phyloP scores from a whole-genome alignment of 2,329 filamentous ascomycete species.

The Botryosphaeria dothidea region DNA sequence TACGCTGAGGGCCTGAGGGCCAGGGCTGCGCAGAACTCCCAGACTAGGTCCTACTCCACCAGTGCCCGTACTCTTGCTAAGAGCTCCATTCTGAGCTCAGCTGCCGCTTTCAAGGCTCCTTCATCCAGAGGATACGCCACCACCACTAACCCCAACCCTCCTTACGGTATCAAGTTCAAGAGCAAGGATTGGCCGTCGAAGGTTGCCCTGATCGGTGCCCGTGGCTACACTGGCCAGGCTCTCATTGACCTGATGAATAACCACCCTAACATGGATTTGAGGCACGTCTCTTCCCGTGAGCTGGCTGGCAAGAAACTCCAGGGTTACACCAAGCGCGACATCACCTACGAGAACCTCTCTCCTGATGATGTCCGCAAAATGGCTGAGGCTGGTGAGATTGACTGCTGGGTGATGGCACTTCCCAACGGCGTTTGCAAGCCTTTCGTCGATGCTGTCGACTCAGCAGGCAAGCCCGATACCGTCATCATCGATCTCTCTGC shows the following conservation, averaged over 20 bases:
- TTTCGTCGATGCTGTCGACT: conserved; percentile 84
- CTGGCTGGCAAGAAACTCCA: conserved; percentile 82
- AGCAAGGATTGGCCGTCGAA: conserved; percentile 77
- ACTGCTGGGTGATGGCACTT: conserved; percentile 97
- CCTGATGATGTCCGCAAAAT: conserved; percentile 84
- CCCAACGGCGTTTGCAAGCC: conserved; percentile 95
- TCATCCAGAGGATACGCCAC: conserved; percentile 57
- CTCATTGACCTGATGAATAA: conserved; percentile 83
- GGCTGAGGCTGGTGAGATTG: conserved; percentile 80
- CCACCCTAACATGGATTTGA: conserved; percentile 87
- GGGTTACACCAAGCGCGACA: conserved; percentile 87
- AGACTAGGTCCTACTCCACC: conserved; percentile 70
- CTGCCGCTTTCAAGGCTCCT: background rate
- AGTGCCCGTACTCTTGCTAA: conserved; percentile 37
- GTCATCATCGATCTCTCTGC: conserved; percentile 94
- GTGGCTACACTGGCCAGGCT: conserved; percentile 91
- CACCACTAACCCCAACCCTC: conserved; percentile 83
- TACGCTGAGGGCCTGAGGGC: conserved; percentile 64
- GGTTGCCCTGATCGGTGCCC: conserved; percentile 84
- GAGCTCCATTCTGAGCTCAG: background rate
- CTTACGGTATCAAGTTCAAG: conserved; percentile 83
- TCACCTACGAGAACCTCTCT: conserved; percentile 87
- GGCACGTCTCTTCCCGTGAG: conserved; percentile 91
- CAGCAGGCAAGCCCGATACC: conserved; percentile 64
- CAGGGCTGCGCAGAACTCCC: conserved; percentile 52